phyloP scores from a whole-genome alignment of 306 rosid genomes.

The Corylus americana region DNA sequence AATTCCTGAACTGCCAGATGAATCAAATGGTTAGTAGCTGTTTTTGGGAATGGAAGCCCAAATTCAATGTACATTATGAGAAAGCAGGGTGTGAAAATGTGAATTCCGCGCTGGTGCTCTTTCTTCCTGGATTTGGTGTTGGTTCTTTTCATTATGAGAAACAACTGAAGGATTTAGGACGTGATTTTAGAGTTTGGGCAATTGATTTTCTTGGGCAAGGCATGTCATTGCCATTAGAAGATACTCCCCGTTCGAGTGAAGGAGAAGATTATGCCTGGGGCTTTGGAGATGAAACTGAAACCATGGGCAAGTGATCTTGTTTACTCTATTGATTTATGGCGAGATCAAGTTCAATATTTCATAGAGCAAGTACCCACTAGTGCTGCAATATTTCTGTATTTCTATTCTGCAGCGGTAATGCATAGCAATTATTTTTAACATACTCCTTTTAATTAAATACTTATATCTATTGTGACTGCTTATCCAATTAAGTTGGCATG shows the following conservation, averaged over 20 bases:
- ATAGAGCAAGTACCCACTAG: constrained; percentile 66
- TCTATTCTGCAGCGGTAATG: background rate
- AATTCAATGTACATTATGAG: constrained; percentile 78
- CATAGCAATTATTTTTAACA: background rate
- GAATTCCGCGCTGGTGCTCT: constrained; percentile 67
- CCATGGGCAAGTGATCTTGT: constrained; percentile 94
- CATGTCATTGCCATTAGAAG: constrained; percentile 84
- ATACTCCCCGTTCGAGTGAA: constrained; percentile 60
- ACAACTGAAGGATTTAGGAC: constrained; percentile 88
- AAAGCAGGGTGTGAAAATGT: constrained; percentile 69
- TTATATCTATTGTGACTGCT: background rate
- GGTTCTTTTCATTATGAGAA: constrained; percentile 98
- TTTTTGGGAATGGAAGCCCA: constrained; percentile 92
- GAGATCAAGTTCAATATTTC: constrained; percentile 86
- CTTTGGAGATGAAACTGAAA: constrained; percentile 78
- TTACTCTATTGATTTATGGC: constrained; percentile 94
- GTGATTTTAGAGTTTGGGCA: constrained; percentile 81
- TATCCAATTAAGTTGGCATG: background rate
- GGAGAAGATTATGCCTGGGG: constrained; percentile 70
- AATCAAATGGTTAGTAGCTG: constrained; percentile 64
- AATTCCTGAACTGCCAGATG: constrained; percentile 59
- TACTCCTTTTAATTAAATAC: background rate
- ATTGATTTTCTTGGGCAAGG: constrained; percentile 96
- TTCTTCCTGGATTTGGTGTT: constrained; percentile 97
- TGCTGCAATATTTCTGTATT: background rate